These are phyloP conservation scores for Aspergillus ostianus DNA, from an alignment of 495 filamentous ascomycete genomes.

Conservation along the genomic window DNA sequence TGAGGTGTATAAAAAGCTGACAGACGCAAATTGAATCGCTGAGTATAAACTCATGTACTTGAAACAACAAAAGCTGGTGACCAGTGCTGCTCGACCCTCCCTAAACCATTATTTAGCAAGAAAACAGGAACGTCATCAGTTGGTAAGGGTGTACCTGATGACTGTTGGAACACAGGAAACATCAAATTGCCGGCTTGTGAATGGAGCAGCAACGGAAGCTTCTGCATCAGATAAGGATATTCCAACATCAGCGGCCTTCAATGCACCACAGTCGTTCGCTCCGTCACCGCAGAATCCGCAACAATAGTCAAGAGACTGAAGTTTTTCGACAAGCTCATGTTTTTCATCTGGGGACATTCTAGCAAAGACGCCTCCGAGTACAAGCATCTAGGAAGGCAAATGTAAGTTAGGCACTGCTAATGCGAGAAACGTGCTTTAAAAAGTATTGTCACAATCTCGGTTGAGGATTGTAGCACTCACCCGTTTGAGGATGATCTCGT, in stretches of 20 bases:
- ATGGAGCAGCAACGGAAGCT: constrained; percentile 95
- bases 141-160: constrained; percentile 57
- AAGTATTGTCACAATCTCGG: neutral
- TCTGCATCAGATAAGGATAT: constrained; percentile 98
- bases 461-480: constrained; percentile 34
- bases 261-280: constrained; percentile 95
- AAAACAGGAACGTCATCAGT: neutral
- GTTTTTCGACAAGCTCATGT: constrained; percentile 94
- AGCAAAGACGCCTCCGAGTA: constrained; percentile 89
- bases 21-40: constrained; percentile 97
- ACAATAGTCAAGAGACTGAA: constrained; percentile 95
- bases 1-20: constrained; percentile 95
- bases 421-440: too few species aligned
- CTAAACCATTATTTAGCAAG: constrained; percentile 34
- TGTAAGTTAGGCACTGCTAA: neutral
- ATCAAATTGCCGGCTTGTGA: constrained; percentile 93
- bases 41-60: constrained; percentile 99
- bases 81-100: constrained; percentile 89
- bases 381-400: constrained; percentile 64
- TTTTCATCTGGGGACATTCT: constrained; percentile 99
- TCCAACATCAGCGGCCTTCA: constrained; percentile 98
- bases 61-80: constrained; percentile 99
- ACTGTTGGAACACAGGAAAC: constrained; percentile 94
- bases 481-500: constrained; percentile 68
- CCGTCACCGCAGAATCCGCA: constrained; percentile 97